Conservation (phyloP, 345 rosid genomes). For the Camelina neglecta region DNA sequence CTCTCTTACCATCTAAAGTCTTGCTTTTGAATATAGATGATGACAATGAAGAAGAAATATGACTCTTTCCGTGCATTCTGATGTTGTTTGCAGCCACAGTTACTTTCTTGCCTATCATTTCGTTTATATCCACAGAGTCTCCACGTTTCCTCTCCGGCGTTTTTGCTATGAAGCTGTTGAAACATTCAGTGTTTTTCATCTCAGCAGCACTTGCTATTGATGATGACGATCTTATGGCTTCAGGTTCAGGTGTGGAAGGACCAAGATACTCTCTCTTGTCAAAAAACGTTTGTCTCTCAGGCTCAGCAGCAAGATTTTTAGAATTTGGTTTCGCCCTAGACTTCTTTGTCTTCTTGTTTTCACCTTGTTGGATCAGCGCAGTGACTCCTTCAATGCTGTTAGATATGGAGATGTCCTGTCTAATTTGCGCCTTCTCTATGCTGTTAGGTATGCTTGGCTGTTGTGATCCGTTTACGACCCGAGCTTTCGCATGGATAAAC, state of each 20-base stretch:
- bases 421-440: constrained; percentile 5
- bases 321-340: constrained; percentile 16
- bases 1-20: constrained; percentile 19
- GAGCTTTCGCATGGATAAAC: constrained; percentile 43
- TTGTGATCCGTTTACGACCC: constrained; percentile 18
- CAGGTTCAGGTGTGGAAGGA: constrained; percentile 21
- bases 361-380: constrained; percentile 23
- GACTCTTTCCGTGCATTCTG: constrained; percentile 43
- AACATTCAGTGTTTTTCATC: constrained; percentile 2
- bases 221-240: constrained; percentile 29
- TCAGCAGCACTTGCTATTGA: constrained; percentile 21
- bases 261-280: constrained; percentile 28
- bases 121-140: constrained; percentile 5
- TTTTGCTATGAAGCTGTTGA: constrained; percentile 7
- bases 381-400: constrained; percentile 12
- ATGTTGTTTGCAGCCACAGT: constrained; percentile 44
- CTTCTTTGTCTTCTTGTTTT: constrained; percentile 14
- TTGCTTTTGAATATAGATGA: constrained; percentile 36
- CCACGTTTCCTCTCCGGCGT: constrained; percentile 23
- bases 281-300: not conserved
- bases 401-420: no score
- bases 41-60: constrained; percentile 12
- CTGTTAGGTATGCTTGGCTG: constrained; percentile 26
- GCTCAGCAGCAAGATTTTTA: not conserved
- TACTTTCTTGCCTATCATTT: constrained; percentile 31